Evolutionary conservation across 352 stramenopile genomes (phyloP).

Genomic region (Phytophthora macrochlamydospora): DNA sequence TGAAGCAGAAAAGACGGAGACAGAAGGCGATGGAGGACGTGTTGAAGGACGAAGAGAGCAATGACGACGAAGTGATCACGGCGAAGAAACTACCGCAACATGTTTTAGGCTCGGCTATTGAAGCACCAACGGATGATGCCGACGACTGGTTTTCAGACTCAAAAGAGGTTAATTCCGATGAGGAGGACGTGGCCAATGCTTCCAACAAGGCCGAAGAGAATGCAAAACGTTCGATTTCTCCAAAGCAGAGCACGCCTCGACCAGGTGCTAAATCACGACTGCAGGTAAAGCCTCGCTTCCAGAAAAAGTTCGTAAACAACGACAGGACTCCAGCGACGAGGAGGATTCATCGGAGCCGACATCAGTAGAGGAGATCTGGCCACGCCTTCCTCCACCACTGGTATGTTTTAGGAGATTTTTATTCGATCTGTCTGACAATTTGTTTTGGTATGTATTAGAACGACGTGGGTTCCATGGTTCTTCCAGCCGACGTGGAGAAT

Average conservation of each 20-base stretch:
- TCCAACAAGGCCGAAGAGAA: too few species aligned
- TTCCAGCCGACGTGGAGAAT: slow-evolving; percentile 25
- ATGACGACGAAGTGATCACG: slow-evolving; percentile 31
- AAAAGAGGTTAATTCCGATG: slow-evolving; percentile 37
- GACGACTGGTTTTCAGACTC: slow-evolving; percentile 74
- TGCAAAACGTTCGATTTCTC: background rate
- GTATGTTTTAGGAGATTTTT: slow-evolving; percentile 17
- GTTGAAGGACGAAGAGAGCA: slow-evolving; percentile 19
- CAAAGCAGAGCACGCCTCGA: background rate
- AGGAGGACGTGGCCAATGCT: slow-evolving; percentile 7
- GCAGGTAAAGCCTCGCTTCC: slow-evolving; percentile 1
- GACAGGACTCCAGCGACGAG: slow-evolving; percentile 30
- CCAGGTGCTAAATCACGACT: background rate
- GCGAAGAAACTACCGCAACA: slow-evolving; percentile 39
- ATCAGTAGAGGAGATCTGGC: slow-evolving; percentile 43
- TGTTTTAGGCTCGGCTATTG: slow-evolving; percentile 46
- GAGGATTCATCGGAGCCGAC: slow-evolving; percentile 15
- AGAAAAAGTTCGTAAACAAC: slow-evolving; percentile 12
- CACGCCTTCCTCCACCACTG: slow-evolving; percentile 50
- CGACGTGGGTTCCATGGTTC: slow-evolving; percentile 43
- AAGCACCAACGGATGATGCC: slow-evolving; percentile 29
- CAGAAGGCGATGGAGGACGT: background rate
- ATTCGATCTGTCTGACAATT: background rate
- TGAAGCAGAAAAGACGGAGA: slow-evolving; percentile 25
- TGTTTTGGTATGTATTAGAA: slow-evolving; percentile 11